Evolutionary conservation across 2,329 filamentous ascomycete genomes (phyloP).

Genomic region (Pseudogymnoascus sp.): DNA sequence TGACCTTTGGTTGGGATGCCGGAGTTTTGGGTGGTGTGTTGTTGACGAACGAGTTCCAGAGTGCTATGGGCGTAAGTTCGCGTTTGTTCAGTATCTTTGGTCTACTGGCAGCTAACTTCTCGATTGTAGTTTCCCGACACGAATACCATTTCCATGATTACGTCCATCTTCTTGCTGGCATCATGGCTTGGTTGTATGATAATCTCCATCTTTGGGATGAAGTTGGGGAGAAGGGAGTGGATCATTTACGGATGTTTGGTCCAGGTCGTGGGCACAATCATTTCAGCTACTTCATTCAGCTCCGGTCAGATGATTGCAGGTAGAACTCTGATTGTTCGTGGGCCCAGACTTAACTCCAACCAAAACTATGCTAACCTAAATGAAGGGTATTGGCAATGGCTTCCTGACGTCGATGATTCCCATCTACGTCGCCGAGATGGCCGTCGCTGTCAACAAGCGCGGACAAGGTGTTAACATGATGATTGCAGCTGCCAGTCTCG

Average conservation of each 20-base stretch:
- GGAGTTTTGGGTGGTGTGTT: slow-evolving; percentile 29
- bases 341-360: not conserved
- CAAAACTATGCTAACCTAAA: not conserved
- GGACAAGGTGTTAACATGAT: slow-evolving; percentile 26
- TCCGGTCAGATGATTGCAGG: slow-evolving; percentile 27
- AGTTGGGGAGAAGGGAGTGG: not conserved
- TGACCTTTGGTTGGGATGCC: slow-evolving; percentile 30
- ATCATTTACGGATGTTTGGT: slow-evolving; percentile 16
- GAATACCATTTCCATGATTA: slow-evolving; percentile 25
- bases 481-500: slow-evolving; percentile 23
- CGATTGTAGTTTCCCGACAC: slow-evolving; percentile 19
- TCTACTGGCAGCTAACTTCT: not conserved
- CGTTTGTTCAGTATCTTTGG: not conserved
- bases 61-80: slow-evolving; percentile 24
- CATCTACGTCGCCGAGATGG: slow-evolving; percentile 27
- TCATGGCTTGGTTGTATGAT: slow-evolving; percentile 21
- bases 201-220: slow-evolving; percentile 4
- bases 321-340: slow-evolving; percentile 23
- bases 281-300: slow-evolving; percentile 22
- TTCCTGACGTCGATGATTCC: slow-evolving; percentile 25
- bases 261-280: slow-evolving; percentile 26
- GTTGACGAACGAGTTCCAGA: slow-evolving; percentile 24
- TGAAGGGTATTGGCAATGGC: slow-evolving; percentile 28
- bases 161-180: slow-evolving; percentile 25
- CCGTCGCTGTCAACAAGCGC: slow-evolving; percentile 21